Evolutionary conservation across 345 rosid genomes (phyloP).

Genomic region (Rhodomyrtus tomentosa): DNA sequence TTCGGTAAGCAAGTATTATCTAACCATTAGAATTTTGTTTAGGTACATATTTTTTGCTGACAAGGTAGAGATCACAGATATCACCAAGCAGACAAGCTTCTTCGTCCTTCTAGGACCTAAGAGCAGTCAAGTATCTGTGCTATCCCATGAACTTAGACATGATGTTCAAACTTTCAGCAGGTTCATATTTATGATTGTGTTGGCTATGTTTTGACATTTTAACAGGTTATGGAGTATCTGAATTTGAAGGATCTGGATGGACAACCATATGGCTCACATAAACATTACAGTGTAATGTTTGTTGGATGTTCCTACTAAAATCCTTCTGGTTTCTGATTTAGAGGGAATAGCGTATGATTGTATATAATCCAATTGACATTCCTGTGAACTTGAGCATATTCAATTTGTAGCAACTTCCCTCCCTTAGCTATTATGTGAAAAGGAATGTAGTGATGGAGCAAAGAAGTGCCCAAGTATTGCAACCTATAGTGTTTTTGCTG

Average conservation of each 20-base stretch:
- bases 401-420: neutral
- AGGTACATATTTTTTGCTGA: constrained; percentile 88
- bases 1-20: neutral
- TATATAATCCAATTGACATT: neutral
- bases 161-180: constrained; percentile 3
- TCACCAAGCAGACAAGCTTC: constrained; percentile 70
- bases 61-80: constrained; percentile 73
- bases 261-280: constrained; percentile 66
- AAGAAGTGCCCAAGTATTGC: neutral
- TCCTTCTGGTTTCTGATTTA: neutral
- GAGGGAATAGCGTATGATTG: neutral
- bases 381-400: neutral
- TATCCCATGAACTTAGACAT: neutral
- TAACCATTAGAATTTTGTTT: neutral
- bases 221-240: constrained; percentile 57
- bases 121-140: constrained; percentile 45
- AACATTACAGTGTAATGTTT: constrained; percentile 56
- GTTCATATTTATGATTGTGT: constrained; percentile 1
- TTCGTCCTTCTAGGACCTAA: constrained; percentile 59
- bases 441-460: neutral
- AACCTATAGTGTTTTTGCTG: neutral
- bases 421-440: neutral
- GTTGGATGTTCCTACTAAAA: neutral
- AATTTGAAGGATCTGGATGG: constrained; percentile 69
- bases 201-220: neutral